Conservation (phyloP, 1,284 basidiomycete species). For the Chondrostereum purpureum region DNA sequence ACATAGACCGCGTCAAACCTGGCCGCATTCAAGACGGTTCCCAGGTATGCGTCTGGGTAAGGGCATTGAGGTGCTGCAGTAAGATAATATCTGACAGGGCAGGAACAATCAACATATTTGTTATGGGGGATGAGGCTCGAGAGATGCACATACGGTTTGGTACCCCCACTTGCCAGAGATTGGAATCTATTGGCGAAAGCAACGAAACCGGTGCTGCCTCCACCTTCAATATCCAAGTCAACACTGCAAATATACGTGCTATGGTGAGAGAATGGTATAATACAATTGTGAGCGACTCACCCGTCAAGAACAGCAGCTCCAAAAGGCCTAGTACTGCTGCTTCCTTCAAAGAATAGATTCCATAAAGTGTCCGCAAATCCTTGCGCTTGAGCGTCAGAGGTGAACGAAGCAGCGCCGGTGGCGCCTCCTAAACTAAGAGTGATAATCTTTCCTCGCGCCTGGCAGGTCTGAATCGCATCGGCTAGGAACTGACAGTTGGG, state of each 20-base stretch:
- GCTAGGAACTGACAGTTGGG: conserved; percentile 52
- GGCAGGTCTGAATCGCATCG: conserved; percentile 51
- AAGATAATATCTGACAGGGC: conserved; percentile 46
- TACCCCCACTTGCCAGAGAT: conserved; percentile 37
- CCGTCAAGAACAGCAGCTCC: conserved; percentile 61
- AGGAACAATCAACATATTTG: not conserved
- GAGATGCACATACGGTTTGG: conserved; percentile 34
- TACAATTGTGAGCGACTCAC: conserved; percentile 24
- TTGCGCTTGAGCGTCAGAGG: conserved; percentile 43
- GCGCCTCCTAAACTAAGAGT: conserved; percentile 62
- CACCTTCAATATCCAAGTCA: conserved; percentile 65
- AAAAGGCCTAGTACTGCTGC: conserved; percentile 48
- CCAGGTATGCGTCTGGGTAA: conserved; percentile 54
- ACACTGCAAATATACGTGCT: conserved; percentile 28
- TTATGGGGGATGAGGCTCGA: not conserved
- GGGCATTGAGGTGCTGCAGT: conserved; percentile 65
- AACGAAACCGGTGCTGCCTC: conserved; percentile 40
- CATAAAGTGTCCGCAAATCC: conserved; percentile 55
- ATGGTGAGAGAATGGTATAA: not conserved
- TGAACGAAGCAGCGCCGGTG: conserved; percentile 44
- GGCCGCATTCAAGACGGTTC: conserved; percentile 45
- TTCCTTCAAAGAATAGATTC: conserved; percentile 61
- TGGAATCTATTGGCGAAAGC: conserved; percentile 51
- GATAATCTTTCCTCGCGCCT: conserved; percentile 57
- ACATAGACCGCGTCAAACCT: conserved; percentile 60